A percentile compares a stretch with the other conserved stretches of the same genome.
Evolutionary conservation across 2,329 filamentous ascomycete species (phyloP).

Genomic region (Phoma sp.): DNA sequence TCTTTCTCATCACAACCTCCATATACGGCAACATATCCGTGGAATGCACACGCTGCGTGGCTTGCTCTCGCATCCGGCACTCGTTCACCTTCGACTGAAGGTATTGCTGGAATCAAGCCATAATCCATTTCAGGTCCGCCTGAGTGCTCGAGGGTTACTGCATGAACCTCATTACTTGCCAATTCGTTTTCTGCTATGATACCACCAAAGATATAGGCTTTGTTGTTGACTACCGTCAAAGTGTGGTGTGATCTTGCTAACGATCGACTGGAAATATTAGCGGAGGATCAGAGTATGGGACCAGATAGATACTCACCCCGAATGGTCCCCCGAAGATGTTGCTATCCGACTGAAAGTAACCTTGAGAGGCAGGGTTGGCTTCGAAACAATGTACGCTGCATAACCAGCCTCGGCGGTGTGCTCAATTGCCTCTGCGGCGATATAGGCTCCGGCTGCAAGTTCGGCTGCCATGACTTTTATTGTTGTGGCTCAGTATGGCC

Average conservation of each 20-base stretch:
- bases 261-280: slow-evolving; percentile 32
- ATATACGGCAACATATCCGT: slow-evolving; percentile 50
- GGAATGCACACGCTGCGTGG: slow-evolving; percentile 52
- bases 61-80: slow-evolving; percentile 47
- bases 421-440: slow-evolving; percentile 49
- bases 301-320: slow-evolving; percentile 25
- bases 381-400: slow-evolving; percentile 52
- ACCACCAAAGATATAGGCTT: slow-evolving; percentile 57
- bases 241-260: slow-evolving; percentile 50
- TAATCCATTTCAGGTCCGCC: slow-evolving; percentile 49
- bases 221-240: slow-evolving; percentile 50
- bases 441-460: slow-evolving; percentile 49
- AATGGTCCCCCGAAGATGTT: slow-evolving; percentile 45
- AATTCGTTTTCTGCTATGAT: slow-evolving; percentile 45
- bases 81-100: slow-evolving; percentile 36
- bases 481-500: not conserved
- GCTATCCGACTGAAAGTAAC: slow-evolving; percentile 53
- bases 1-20: slow-evolving; percentile 47
- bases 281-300: not conserved
- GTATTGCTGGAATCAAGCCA: slow-evolving; percentile 51
- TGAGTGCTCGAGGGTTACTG: slow-evolving; percentile 46
- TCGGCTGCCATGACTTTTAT: slow-evolving; percentile 48
- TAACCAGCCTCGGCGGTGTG: slow-evolving; percentile 51
- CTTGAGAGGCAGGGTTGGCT: slow-evolving; percentile 54
- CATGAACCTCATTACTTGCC: slow-evolving; percentile 54